These are phyloP conservation scores for Jackrogersella minutella DNA, from an alignment of 495 filamentous ascomycete species.

Conservation along the genomic window DNA sequence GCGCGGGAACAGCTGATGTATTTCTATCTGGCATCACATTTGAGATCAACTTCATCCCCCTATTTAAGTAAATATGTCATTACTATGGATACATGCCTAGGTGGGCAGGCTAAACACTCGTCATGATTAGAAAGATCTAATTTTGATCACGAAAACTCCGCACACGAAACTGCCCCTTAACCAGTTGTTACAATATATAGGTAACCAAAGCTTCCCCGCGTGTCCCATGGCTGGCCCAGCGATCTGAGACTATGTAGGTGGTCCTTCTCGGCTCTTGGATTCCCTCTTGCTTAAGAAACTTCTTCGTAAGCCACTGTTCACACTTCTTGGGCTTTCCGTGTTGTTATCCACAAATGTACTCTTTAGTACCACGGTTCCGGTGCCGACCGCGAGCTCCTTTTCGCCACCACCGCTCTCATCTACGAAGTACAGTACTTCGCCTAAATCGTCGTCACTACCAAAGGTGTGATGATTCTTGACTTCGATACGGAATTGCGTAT, in stretches of 20 bases:
- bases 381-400: slow-evolving; percentile 75
- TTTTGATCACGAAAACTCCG: slow-evolving; percentile 29
- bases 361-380: slow-evolving; percentile 69
- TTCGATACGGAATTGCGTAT: slow-evolving; percentile 83
- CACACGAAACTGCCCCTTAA: slow-evolving; percentile 2
- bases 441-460: slow-evolving; percentile 78
- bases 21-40: background rate
- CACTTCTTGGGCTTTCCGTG: slow-evolving; percentile 47
- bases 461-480: slow-evolving; percentile 87
- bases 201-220: slow-evolving; percentile 5
- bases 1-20: no score
- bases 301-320: slow-evolving; percentile 56
- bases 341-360: slow-evolving; percentile 62
- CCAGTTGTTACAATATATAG: slow-evolving; percentile 13
- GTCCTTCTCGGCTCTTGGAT: slow-evolving; percentile 49
- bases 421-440: slow-evolving; percentile 87
- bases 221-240: slow-evolving; percentile 4
- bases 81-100: no score
- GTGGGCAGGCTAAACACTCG: slow-evolving; percentile 12
- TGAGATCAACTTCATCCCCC: background rate
- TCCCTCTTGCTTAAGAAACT: slow-evolving; percentile 61
- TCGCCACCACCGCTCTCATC: slow-evolving; percentile 82
- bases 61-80: slow-evolving; percentile 13
- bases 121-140: slow-evolving; percentile 30
- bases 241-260: slow-evolving; percentile 38